Conservation (phyloP, 148 eudicot species). For the Cornus controversa region DNA sequence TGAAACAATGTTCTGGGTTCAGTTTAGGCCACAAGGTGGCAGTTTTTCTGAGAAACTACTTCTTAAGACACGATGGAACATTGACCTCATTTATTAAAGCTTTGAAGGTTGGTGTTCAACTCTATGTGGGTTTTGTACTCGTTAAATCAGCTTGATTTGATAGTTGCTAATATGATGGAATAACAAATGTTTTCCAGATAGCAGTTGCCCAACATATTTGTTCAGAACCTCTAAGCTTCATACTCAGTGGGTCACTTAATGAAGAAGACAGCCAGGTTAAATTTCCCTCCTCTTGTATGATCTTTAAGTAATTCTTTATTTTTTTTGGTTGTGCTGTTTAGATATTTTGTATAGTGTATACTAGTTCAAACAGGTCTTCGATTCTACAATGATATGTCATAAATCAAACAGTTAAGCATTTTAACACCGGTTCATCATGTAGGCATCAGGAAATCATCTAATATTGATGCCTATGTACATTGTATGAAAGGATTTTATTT, state of each 20-base stretch:
- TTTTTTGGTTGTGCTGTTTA: slow-evolving; percentile 8
- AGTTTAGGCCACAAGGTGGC: slow-evolving; percentile 72
- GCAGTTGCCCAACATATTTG: slow-evolving; percentile 70
- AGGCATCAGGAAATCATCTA: background rate
- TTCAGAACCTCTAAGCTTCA: slow-evolving; percentile 61
- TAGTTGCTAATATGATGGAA: slow-evolving; percentile 13
- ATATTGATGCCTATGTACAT: no score
- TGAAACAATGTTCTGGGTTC: slow-evolving; percentile 61
- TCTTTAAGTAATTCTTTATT: slow-evolving; percentile 1
- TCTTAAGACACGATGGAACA: slow-evolving; percentile 82
- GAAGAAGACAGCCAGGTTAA: slow-evolving; percentile 58
- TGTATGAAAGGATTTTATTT: background rate
- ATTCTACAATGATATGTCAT: background rate
- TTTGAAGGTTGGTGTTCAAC: slow-evolving; percentile 54
- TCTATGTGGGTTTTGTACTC: background rate
- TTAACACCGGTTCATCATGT: background rate
- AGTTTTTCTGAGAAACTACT: slow-evolving; percentile 74
- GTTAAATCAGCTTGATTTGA: background rate
- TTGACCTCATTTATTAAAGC: slow-evolving; percentile 75
- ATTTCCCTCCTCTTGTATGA: background rate
- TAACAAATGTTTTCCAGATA: slow-evolving; percentile 40
- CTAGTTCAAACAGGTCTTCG: background rate
- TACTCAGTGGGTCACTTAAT: slow-evolving; percentile 40
- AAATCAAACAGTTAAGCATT: background rate
- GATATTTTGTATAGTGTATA: background rate